Evolutionary conservation across 768 basidiomycete genomes (phyloP).

Genomic region (Naganishia friedmannii): DNA sequence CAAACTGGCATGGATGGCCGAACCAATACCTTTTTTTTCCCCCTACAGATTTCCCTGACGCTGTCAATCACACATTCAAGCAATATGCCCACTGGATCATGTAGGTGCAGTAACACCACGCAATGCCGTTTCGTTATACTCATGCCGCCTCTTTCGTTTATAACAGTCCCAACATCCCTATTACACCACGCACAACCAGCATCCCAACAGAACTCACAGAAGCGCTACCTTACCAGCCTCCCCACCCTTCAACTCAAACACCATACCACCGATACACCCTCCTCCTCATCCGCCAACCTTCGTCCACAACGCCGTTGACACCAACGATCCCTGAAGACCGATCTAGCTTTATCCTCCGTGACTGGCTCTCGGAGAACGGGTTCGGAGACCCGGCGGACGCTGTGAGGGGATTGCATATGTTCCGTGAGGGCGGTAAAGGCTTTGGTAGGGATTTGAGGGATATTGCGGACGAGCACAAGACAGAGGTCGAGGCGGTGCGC

Average conservation of each 20-base stretch:
- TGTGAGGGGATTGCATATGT: conserved; percentile 26
- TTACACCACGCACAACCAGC: conserved; percentile 59
- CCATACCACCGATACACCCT: conserved; percentile 84
- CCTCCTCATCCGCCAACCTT: conserved; percentile 70
- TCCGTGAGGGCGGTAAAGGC: conserved; percentile 32
- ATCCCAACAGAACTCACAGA: conserved; percentile 38
- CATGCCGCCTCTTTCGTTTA: not conserved
- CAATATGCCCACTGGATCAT: conserved; percentile 82
- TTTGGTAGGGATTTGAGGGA: conserved; percentile 31
- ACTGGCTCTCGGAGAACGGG: conserved; percentile 31
- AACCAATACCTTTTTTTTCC: not conserved
- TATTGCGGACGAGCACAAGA: conserved; percentile 27
- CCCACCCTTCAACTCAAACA: conserved; percentile 85
- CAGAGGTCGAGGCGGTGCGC: conserved; percentile 39
- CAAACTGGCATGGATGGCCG: not conserved
- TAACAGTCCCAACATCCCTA: conserved; percentile 76
- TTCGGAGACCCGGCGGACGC: conserved; percentile 12
- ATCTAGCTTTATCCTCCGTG: conserved; percentile 25
- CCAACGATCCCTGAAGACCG: conserved; percentile 25
- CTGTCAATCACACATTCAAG: conserved; percentile 63
- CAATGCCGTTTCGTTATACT: conserved; percentile 8
- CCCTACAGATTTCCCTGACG: conserved; percentile 73
- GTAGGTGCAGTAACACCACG: conserved; percentile 56
- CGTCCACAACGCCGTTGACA: conserved; percentile 30
- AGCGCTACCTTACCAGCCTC: conserved; percentile 66